Evolutionary conservation across 148 eudicot species (phyloP).

Genomic region (Cornus controversa): DNA sequence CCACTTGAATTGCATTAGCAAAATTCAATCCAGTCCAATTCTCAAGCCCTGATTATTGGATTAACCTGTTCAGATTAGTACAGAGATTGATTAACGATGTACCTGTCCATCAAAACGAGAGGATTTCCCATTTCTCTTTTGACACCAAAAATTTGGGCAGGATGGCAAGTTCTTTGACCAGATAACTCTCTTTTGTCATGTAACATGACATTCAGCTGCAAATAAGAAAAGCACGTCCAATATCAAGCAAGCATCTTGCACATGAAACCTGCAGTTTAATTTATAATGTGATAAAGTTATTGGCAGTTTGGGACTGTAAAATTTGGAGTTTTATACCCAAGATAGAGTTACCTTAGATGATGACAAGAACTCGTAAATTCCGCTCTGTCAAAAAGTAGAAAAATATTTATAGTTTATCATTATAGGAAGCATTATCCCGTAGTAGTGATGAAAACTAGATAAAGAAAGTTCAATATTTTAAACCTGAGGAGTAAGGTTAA

Average conservation of each 20-base stretch:
- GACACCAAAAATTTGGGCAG: conserved; percentile 22
- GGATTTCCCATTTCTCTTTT: conserved; percentile 11
- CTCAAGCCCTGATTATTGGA: not conserved
- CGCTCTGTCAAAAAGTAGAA: conserved; percentile 25
- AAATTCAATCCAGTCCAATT: not conserved
- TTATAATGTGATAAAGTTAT: not conserved
- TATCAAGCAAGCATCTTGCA: not conserved
- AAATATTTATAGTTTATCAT: not conserved
- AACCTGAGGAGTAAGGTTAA: conserved; percentile 48
- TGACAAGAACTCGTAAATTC: conserved; percentile 28
- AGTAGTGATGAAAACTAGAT: not conserved
- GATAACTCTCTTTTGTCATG: conserved; percentile 46
- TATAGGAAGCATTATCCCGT: not conserved
- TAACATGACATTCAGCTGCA: conserved; percentile 38
- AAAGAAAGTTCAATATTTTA: conserved; percentile 6
- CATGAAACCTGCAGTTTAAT: not conserved
- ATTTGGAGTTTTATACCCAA: not conserved
- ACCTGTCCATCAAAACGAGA: conserved; percentile 19
- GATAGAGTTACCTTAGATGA: conserved; percentile 25
- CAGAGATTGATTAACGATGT: not conserved
- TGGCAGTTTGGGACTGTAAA: not conserved
- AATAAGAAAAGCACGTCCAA: conserved; percentile 3
- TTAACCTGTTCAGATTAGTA: not conserved
- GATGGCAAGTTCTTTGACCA: conserved; percentile 41
- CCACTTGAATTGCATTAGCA: not conserved